These are phyloP conservation scores for Aspergillus sp. DNA, from an alignment of 2,329 filamentous ascomycete species.

Conservation along the genomic window DNA sequence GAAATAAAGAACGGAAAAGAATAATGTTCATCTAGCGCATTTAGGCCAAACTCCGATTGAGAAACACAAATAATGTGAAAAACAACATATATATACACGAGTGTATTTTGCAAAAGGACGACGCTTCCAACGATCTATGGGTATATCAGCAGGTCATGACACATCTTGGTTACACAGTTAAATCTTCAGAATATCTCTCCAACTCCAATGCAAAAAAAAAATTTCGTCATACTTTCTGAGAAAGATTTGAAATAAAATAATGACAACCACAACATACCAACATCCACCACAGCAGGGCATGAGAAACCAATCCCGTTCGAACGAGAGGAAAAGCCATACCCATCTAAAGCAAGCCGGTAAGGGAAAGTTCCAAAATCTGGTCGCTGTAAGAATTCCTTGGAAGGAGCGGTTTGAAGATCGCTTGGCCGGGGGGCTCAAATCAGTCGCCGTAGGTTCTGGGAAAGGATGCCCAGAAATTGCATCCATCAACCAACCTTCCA, in stretches of 20 bases:
- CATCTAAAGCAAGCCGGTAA: slow-evolving; percentile 34
- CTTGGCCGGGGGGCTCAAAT: not conserved
- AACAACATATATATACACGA: slow-evolving; percentile 4
- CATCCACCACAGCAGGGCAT: slow-evolving; percentile 28
- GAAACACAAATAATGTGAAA: not conserved
- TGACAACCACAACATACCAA: not conserved
- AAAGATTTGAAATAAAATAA: not conserved
- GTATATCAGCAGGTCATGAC: slow-evolving; percentile 18
- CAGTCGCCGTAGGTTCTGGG: not conserved
- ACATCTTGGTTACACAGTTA: slow-evolving; percentile 11
- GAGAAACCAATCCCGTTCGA: slow-evolving; percentile 42
- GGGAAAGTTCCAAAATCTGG: slow-evolving; percentile 16
- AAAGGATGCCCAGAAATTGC: not conserved
- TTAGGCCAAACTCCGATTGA: not conserved
- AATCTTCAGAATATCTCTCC: slow-evolving; percentile 1
- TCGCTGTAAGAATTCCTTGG: not conserved
- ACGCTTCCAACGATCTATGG: slow-evolving; percentile 20
- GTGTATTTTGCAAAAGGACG: slow-evolving; percentile 2
- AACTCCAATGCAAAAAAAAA: not conserved
- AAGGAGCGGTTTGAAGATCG: not conserved
- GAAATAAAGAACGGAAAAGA: not conserved
- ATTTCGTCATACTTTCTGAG: not conserved
- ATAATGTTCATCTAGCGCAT: not conserved
- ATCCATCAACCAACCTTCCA: not conserved
- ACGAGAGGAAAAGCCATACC: slow-evolving; percentile 48